Percentiles rank a stretch among this genome's conserved stretches.
Evolutionary conservation across 2,329 filamentous ascomycete species (phyloP).

Genomic region (Neopestalotiopsis rosae): DNA sequence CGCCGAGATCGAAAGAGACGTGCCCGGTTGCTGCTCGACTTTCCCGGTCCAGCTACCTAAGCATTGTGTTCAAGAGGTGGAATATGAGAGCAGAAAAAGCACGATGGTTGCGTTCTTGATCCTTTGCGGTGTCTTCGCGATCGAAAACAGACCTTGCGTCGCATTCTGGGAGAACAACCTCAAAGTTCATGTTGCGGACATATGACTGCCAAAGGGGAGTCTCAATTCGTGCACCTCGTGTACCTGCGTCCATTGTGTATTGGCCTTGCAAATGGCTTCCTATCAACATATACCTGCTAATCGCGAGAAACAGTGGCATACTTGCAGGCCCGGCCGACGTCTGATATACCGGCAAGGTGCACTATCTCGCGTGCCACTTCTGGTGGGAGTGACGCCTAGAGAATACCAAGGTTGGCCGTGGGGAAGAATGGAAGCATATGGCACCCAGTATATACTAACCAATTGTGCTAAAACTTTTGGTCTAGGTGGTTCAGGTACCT

Average conservation of each 20-base stretch:
- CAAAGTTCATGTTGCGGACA: slow-evolving; percentile 7
- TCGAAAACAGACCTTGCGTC: background rate
- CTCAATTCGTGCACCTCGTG: background rate
- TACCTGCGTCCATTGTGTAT: background rate
- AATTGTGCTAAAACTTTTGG: background rate
- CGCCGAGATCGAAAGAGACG: background rate
- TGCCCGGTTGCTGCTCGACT: background rate
- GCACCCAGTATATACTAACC: too few relatives aligned
- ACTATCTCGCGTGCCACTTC: background rate
- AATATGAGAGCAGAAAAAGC: background rate
- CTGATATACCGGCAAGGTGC: background rate
- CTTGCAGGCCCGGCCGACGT: background rate
- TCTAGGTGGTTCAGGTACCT: background rate
- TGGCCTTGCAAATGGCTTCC: background rate
- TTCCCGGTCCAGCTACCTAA: background rate
- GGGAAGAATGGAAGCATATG: too few relatives aligned
- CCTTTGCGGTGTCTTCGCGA: background rate
- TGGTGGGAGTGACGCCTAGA: background rate
- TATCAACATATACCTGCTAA: background rate
- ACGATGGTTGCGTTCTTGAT: background rate
- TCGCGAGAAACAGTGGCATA: slow-evolving; percentile 1
- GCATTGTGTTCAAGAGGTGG: background rate
- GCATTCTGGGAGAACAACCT: slow-evolving; percentile 2
- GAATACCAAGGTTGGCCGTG: too few relatives aligned
- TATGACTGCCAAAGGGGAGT: background rate